Evolutionary conservation across 73 alveolate species (phyloP), one percentile per base, ranked within the genome.

Genomic region (Diophrys appendiculata): DNA sequence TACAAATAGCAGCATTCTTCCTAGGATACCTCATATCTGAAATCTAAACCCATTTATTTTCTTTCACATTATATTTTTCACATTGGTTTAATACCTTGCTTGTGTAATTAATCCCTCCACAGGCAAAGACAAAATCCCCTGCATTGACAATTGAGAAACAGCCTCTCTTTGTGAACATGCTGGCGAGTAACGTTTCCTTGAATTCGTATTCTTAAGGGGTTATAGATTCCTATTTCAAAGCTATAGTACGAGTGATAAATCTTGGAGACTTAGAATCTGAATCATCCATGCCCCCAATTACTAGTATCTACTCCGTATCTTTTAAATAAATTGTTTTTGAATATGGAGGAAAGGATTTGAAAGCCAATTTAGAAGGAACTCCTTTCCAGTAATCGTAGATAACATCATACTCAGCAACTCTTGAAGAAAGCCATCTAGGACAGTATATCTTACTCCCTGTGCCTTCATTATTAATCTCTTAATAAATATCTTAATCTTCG

Each of bases 101-200:
- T 0, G 93, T 72, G 29, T 85, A 78, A 65, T 85, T 85, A 14
- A 85, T 29, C 3, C 93, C 93, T 26, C 93, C 93, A 52, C 77
- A 33, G 5, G 73, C 88, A 56, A 60, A 85, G 0, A 85, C 52
- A 29, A 70, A 78, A 11, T 85, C 88, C 54, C 78, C 77, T 54
- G 77, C 86, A 65, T 68, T 78, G 29, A 85, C 67, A 1, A 86
- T 84, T 1, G 88, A 30, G 54, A 85, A 85, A 34, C 93, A 85
- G 2, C 93, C 93, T 77, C 93, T 53, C 43, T 85, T 77, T 18
- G 78, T 54, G 1, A 85, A 53, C 89, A 80, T 80, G n/a, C n/a
- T n/a, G n/a, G n/a, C n/a, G n/a, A n/a, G n/a, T n/a, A n/a, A n/a
- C n/a, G n/a, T n/a, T n/a, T n/a, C n/a, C n/a, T n/a, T n/a, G n/a